phyloP scores from a whole-genome alignment of 2,329 filamentous ascomycete genomes.

The Neopestalotiopsis sp. region DNA sequence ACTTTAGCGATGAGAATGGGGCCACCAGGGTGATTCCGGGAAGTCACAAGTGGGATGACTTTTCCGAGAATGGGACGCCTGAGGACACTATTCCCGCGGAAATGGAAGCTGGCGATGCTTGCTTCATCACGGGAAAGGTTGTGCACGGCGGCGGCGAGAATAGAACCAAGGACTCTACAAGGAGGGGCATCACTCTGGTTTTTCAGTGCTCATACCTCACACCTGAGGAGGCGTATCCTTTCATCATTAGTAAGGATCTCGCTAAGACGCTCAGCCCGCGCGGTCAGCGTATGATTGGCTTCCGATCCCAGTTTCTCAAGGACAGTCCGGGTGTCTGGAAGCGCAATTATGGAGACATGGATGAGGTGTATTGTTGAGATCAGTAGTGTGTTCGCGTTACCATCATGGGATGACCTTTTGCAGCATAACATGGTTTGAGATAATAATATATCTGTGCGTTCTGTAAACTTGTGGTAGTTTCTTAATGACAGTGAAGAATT shows the following conservation, averaged over 20 bases:
- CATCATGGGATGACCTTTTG: background rate
- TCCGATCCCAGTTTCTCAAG: slow-evolving; percentile 34
- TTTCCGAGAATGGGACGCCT: slow-evolving; percentile 26
- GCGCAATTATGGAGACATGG: slow-evolving; percentile 27
- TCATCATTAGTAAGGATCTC: slow-evolving; percentile 28
- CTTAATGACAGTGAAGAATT: too few relatives aligned
- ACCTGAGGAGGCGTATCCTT: slow-evolving; percentile 35
- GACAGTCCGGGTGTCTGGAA: slow-evolving; percentile 34
- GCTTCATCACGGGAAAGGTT: slow-evolving; percentile 38
- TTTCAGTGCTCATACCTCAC: slow-evolving; percentile 35
- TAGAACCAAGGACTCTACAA: slow-evolving; percentile 27
- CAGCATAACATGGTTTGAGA: background rate
- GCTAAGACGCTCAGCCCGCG: slow-evolving; percentile 27
- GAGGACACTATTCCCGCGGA: slow-evolving; percentile 31
- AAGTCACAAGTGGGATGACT: slow-evolving; percentile 34
- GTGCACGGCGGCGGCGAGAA: slow-evolving; percentile 39
- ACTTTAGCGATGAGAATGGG: slow-evolving; percentile 35
- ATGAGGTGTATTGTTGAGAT: slow-evolving; percentile 21
- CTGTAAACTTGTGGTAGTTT: too few relatives aligned
- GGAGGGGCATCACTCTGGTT: slow-evolving; percentile 31
- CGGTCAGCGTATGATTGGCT: slow-evolving; percentile 34
- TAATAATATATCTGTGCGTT: background rate
- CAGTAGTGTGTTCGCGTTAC: background rate
- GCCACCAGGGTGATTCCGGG: slow-evolving; percentile 38
- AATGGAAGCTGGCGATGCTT: slow-evolving; percentile 36